phyloP scores from a whole-genome alignment of 2,329 filamentous ascomycete genomes.

The Didymella sp. region DNA sequence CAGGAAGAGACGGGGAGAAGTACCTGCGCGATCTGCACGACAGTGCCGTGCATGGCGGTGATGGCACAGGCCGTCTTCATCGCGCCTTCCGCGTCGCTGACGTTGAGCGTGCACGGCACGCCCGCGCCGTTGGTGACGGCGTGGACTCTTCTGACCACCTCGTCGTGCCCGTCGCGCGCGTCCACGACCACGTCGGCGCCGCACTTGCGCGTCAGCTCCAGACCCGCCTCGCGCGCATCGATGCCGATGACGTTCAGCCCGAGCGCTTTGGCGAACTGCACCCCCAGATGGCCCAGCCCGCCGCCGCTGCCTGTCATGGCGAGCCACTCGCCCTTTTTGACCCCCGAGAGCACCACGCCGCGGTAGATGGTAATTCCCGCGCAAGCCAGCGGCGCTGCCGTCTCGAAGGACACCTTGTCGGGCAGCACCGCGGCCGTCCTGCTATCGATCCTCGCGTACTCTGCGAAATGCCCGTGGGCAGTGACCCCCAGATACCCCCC shows the following conservation, averaged over 20 bases:
- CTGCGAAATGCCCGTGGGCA: conserved; percentile 62
- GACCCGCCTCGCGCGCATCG: conserved; percentile 74
- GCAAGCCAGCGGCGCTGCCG: conserved; percentile 39
- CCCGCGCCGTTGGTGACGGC: conserved; percentile 58
- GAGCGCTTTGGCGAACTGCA: conserved; percentile 89
- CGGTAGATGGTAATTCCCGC: conserved; percentile 67
- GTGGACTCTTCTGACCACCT: conserved; percentile 57
- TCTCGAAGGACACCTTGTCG: conserved; percentile 28
- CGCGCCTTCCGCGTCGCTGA: conserved; percentile 61
- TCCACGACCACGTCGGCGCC: conserved; percentile 63
- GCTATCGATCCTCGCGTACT: conserved; percentile 33
- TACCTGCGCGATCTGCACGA: conserved; percentile 66
- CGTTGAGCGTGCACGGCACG: conserved; percentile 61
- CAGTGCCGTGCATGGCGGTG: conserved; percentile 65
- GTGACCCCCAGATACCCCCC: conserved; percentile 32
- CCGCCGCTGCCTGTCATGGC: conserved; percentile 84
- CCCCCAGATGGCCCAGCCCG: conserved; percentile 75
- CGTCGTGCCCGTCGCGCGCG: conserved; percentile 57
- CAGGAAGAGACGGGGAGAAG: too few species aligned
- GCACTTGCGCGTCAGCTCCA: conserved; percentile 55
- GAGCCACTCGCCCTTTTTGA: conserved; percentile 73
- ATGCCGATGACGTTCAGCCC: conserved; percentile 80
- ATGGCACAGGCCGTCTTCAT: conserved; percentile 61
- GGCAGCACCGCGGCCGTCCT: conserved; percentile 28
- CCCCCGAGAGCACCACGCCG: conserved; percentile 79